phyloP scores from a whole-genome alignment of 139 green algal species.

The Nannochloris sp. region DNA sequence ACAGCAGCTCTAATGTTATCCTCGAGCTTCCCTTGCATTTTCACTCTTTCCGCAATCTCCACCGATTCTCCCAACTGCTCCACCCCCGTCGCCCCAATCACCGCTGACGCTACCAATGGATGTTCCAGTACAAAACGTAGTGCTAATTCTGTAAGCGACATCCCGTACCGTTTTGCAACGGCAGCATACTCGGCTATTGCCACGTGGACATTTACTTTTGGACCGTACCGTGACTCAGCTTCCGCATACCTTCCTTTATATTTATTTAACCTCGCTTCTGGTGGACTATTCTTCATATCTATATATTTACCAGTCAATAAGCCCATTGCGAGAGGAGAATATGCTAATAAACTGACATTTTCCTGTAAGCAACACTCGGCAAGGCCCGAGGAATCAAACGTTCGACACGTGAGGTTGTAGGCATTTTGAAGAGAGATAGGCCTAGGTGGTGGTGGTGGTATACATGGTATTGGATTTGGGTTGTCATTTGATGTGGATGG shows the following conservation, averaged over 20 bases:
- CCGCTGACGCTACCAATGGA: constrained; percentile 42
- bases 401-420: constrained; percentile 67
- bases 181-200: constrained; percentile 53
- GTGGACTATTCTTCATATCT: not conserved
- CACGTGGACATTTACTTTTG: constrained; percentile 47
- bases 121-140: constrained; percentile 57
- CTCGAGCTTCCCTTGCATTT: not conserved
- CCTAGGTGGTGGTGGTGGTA: not conserved
- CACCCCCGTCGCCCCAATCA: constrained; percentile 48
- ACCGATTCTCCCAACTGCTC: constrained; percentile 58
- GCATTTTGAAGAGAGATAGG: constrained; percentile 48
- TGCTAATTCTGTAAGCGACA: constrained; percentile 54
- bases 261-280: constrained; percentile 51
- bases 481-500: not conserved
- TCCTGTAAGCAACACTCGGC: constrained; percentile 70
- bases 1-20: not conserved
- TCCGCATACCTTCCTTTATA: constrained; percentile 78
- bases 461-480: not conserved
- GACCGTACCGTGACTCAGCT: constrained; percentile 69
- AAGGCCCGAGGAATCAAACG: constrained; percentile 59
- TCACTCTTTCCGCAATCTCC: constrained; percentile 11
- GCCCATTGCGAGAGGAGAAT: constrained; percentile 86
- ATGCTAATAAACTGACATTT: constrained; percentile 66
- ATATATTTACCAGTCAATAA: constrained; percentile 84
- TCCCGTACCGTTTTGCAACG: constrained; percentile 45